Conservation (phyloP, 306 rosid species). For the Cucurbita ficifolia region DNA sequence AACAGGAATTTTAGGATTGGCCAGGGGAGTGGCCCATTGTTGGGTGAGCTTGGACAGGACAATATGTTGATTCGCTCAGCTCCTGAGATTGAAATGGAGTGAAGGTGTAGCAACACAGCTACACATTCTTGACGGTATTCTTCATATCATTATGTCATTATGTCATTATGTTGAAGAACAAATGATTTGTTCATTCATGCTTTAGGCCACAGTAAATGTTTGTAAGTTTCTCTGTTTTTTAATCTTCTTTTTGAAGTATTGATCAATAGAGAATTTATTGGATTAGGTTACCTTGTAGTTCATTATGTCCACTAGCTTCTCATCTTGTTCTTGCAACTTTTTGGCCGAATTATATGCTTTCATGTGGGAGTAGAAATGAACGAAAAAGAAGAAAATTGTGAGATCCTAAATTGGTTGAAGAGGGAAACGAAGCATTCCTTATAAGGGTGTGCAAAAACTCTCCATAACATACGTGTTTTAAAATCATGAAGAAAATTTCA, state of each 20-base stretch:
- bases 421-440: too few species aligned
- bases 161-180: background rate
- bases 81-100: conserved; percentile 45
- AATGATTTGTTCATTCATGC: background rate
- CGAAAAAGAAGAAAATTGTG: background rate
- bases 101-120: conserved; percentile 11
- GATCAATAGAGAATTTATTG: background rate
- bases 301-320: background rate
- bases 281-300: background rate
- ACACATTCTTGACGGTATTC: background rate
- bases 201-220: background rate
- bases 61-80: conserved; percentile 14
- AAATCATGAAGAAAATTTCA: too few species aligned
- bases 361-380: background rate
- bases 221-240: background rate
- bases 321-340: background rate
- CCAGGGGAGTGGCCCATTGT: conserved; percentile 44
- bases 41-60: conserved; percentile 29
- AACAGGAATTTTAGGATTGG: conserved; percentile 23
- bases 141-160: background rate
- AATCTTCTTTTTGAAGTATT: background rate
- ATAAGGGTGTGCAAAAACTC: too few species aligned
- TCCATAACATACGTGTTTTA: too few species aligned
- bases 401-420: too few species aligned
- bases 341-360: background rate